These are phyloP conservation scores for Batkoa obscura DNA, from an alignment of 371 early-diverging fungal genomes.

Conservation along the genomic window DNA sequence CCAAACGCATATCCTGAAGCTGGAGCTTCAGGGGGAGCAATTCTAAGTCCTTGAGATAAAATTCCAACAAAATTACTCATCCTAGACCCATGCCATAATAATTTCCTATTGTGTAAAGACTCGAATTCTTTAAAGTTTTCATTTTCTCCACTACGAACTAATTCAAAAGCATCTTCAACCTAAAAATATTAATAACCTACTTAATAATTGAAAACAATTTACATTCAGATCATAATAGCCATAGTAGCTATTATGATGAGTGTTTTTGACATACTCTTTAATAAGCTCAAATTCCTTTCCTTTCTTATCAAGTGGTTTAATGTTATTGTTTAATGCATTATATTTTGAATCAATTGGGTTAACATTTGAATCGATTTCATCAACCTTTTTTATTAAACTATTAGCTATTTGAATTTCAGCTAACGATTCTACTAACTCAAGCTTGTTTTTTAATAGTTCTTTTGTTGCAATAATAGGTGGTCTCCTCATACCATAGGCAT, in stretches of 20 bases:
- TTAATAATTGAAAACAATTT: constrained; percentile 23
- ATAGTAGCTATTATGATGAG: constrained; percentile 18
- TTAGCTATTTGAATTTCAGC: constrained; percentile 17
- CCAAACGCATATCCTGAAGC: constrained; percentile 49
- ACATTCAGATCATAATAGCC: constrained; percentile 15
- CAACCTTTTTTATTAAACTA: constrained; percentile 10
- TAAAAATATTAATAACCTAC: background rate
- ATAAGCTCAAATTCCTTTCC: constrained; percentile 10
- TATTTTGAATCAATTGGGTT: background rate
- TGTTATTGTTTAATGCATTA: background rate
- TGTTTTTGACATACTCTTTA: constrained; percentile 14
- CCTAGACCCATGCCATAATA: constrained; percentile 28
- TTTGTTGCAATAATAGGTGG: constrained; percentile 22
- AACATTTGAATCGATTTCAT: constrained; percentile 16
- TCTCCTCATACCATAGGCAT: constrained; percentile 19
- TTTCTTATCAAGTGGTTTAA: background rate
- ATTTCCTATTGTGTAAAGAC: constrained; percentile 13
- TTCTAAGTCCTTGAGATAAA: constrained; percentile 31
- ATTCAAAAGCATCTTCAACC: constrained; percentile 22
- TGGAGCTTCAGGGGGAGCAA: constrained; percentile 42
- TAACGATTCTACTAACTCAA: constrained; percentile 37
- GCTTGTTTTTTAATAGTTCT: constrained; percentile 19
- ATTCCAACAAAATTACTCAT: constrained; percentile 35
- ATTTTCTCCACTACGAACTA: constrained; percentile 10
- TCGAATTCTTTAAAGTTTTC: no score